phyloP scores from a whole-genome alignment of 768 basidiomycete genomes.

The Calocera viscosa region DNA sequence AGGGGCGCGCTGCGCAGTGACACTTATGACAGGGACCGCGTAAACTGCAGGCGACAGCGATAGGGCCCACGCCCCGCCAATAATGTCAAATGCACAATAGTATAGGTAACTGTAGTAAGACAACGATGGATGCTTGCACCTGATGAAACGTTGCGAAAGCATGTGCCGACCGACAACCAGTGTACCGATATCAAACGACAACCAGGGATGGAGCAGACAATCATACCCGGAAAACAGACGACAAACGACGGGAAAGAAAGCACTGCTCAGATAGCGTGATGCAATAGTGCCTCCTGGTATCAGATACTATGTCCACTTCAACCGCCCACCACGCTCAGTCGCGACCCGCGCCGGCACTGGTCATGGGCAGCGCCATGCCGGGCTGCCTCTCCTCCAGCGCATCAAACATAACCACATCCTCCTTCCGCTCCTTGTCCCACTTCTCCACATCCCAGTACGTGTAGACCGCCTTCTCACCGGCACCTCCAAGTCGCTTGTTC shows the following conservation, averaged over 20 bases:
- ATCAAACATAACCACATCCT: constrained; percentile 60
- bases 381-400: constrained; percentile 57
- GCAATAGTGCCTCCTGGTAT: neutral
- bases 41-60: neutral
- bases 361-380: neutral
- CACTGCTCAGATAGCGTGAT: constrained; percentile 14
- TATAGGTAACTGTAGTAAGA: neutral
- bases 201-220: neutral
- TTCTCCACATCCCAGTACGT: constrained; percentile 80
- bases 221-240: neutral
- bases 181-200: neutral
- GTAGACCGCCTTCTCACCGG: constrained; percentile 78
- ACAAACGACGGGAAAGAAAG: constrained; percentile 10
- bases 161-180: neutral
- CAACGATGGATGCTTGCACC: neutral
- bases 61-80: too few species aligned
- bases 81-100: neutral
- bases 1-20: neutral
- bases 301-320: neutral
- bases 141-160: neutral
- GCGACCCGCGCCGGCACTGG: constrained; percentile 13
- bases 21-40: neutral
- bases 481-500: constrained; percentile 14
- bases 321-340: constrained; percentile 14
- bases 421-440: constrained; percentile 65